Evolutionary conservation across 495 filamentous ascomycete species (phyloP).

Genomic region (Aspergillus steynii): DNA sequence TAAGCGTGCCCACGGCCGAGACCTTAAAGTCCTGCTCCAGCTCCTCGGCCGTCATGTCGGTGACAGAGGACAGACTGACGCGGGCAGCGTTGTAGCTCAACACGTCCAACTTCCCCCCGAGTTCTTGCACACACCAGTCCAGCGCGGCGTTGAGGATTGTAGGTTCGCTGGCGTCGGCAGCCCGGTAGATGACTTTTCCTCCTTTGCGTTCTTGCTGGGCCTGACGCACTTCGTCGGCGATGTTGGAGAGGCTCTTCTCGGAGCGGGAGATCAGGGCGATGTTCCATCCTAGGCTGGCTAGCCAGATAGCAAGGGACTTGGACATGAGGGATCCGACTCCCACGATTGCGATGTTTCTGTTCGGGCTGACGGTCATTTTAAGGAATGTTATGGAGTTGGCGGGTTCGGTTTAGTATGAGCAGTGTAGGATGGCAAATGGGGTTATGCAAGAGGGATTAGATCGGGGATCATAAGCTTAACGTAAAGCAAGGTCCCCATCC

Average conservation of each 20-base stretch:
- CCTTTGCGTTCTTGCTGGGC: neutral
- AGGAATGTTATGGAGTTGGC: no score
- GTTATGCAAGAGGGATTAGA: no score
- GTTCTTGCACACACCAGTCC: constrained; percentile 15
- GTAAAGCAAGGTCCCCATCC: no score
- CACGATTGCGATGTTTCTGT: constrained; percentile 16
- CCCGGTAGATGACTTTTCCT: neutral
- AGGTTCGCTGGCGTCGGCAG: constrained; percentile 12
- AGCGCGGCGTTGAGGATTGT: constrained; percentile 9
- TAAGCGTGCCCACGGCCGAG: constrained; percentile 18
- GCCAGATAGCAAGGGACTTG: constrained; percentile 18
- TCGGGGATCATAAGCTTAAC: no score
- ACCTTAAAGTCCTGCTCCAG: constrained; percentile 18
- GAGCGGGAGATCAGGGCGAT: constrained; percentile 20
- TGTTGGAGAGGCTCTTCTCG: constrained; percentile 8
- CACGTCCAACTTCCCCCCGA: constrained; percentile 14
- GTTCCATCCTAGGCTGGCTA: constrained; percentile 18
- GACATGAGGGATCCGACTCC: constrained; percentile 22
- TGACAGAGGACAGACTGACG: constrained; percentile 1
- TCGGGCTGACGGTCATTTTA: constrained; percentile 12
- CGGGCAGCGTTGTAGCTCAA: constrained; percentile 20
- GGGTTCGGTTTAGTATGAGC: no score
- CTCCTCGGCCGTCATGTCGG: constrained; percentile 1
- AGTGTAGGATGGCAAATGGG: no score
- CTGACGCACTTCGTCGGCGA: constrained; percentile 10